Percentiles rank a stretch among this genome's conserved stretches.
These are phyloP conservation scores for Metschnikowia matae DNA, from an alignment of 805 yeast genomes.

Conservation along the genomic window DNA sequence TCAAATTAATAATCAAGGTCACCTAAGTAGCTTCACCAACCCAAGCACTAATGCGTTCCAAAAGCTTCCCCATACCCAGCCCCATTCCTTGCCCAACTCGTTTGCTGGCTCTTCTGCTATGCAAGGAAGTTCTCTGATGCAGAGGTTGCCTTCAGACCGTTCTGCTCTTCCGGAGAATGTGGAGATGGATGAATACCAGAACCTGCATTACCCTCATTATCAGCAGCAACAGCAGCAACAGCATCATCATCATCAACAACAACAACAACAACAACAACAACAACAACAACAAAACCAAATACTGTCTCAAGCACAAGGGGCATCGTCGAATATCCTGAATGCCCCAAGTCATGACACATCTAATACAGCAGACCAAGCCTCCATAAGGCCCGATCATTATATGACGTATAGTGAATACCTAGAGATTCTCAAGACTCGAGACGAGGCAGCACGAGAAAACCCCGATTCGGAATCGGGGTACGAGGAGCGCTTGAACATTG, in stretches of 20 bases:
- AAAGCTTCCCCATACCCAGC: not conserved
- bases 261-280: not conserved
- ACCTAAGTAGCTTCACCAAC: not conserved
- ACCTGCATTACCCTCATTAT: not conserved
- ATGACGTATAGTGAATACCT: conserved; percentile 42
- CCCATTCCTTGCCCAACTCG: conserved; percentile 1
- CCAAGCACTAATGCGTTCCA: conserved; percentile 3
- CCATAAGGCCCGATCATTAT: conserved; percentile 38
- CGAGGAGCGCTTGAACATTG: conserved; percentile 66
- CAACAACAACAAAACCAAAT: conserved; percentile 4
- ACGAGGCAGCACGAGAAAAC: conserved; percentile 10
- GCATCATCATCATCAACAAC: conserved; percentile 6
- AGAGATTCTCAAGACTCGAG: conserved; percentile 21
- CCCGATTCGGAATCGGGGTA: conserved; percentile 16
- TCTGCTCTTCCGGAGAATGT: not conserved
- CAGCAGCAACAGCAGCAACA: conserved; percentile 1
- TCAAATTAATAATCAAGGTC: conserved; percentile 5
- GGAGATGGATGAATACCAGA: not conserved
- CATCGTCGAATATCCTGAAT: not conserved
- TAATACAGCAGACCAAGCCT: not conserved
- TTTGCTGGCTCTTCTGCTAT: not conserved
- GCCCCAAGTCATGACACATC: not conserved
- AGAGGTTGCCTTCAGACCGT: conserved; percentile 10
- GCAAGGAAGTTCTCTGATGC: conserved; percentile 1
- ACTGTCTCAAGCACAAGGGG: conserved; percentile 1